Conservation (phyloP, 805 yeast species). For the Barnettozyma siamensis region DNA sequence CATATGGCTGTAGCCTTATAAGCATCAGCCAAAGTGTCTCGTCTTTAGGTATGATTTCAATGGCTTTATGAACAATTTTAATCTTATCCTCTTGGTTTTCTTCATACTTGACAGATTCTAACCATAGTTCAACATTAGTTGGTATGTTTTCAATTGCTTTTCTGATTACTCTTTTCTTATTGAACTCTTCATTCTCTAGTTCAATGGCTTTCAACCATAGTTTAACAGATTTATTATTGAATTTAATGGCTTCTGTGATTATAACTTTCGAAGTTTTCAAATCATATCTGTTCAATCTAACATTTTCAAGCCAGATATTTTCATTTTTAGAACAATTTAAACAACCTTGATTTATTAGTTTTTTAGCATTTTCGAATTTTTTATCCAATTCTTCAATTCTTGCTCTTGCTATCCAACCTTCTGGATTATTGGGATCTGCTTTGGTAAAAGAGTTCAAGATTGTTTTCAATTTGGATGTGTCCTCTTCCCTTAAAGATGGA, state of each 20-base stretch:
- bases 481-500: constrained; percentile 34
- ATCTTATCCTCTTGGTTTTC: constrained; percentile 40
- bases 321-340: constrained; percentile 57
- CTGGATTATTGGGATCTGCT: constrained; percentile 66
- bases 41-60: constrained; percentile 59
- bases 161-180: constrained; percentile 55
- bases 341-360: constrained; percentile 71
- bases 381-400: constrained; percentile 64
- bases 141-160: constrained; percentile 70
- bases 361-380: constrained; percentile 50
- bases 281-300: constrained; percentile 51
- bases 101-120: constrained; percentile 55
- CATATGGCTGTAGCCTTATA: constrained; percentile 37
- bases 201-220: constrained; percentile 73
- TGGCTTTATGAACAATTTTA: constrained; percentile 57
- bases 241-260: constrained; percentile 59
- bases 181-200: constrained; percentile 50
- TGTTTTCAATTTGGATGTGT: constrained; percentile 50
- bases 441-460: constrained; percentile 64
- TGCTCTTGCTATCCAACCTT: constrained; percentile 85
- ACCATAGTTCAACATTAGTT: constrained; percentile 58
- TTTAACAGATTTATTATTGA: constrained; percentile 47
- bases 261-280: constrained; percentile 45
- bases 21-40: constrained; percentile 62
- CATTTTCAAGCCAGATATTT: constrained; percentile 77